These are phyloP conservation scores for Xylariaceae sp. DNA, from an alignment of 2,329 filamentous ascomycete species.

Conservation along the genomic window DNA sequence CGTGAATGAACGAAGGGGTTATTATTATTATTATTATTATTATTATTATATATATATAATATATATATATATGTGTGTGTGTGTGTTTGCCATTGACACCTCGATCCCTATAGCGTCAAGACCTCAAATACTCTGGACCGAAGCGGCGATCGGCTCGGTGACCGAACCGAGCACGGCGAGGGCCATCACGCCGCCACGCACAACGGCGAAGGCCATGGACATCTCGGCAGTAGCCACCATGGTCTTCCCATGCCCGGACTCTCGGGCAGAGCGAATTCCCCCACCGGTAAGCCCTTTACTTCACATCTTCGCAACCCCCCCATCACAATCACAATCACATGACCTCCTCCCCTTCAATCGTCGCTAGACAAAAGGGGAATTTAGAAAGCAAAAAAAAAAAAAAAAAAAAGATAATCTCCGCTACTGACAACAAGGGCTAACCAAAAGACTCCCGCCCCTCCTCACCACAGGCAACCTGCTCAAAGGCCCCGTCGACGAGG, in stretches of 20 bases:
- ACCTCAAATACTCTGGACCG: slow-evolving; percentile 19
- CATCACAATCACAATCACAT: too few species aligned
- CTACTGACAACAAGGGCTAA: slow-evolving; percentile 13
- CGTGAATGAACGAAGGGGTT: neutral
- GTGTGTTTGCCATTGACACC: too few species aligned
- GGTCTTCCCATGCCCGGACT: slow-evolving; percentile 28
- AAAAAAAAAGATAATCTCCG: too few species aligned
- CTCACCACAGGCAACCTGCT: slow-evolving; percentile 45
- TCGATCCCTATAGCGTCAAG: slow-evolving; percentile 15
- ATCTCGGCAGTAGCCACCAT: slow-evolving; percentile 1
- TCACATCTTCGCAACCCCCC: neutral
- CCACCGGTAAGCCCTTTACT: slow-evolving; percentile 21
- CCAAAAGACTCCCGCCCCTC: neutral
- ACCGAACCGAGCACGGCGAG: slow-evolving; percentile 1
- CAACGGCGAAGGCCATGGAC: too few species aligned
- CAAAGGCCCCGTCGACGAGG: slow-evolving; percentile 51
- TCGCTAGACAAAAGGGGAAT: too few species aligned
- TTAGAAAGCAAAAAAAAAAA: too few species aligned
- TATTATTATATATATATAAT: too few species aligned
- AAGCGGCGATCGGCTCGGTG: slow-evolving; percentile 11
- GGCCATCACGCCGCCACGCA: slow-evolving; percentile 3
- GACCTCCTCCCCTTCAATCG: too few species aligned
- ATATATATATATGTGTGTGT: too few species aligned
- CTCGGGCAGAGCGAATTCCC: slow-evolving; percentile 28
- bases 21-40: too few species aligned